A percentile compares a stretch with the other conserved stretches of the same genome.
Conservation (phyloP, 192 early-diverging fungal genomes). For the Coemansia sp. region DNA sequence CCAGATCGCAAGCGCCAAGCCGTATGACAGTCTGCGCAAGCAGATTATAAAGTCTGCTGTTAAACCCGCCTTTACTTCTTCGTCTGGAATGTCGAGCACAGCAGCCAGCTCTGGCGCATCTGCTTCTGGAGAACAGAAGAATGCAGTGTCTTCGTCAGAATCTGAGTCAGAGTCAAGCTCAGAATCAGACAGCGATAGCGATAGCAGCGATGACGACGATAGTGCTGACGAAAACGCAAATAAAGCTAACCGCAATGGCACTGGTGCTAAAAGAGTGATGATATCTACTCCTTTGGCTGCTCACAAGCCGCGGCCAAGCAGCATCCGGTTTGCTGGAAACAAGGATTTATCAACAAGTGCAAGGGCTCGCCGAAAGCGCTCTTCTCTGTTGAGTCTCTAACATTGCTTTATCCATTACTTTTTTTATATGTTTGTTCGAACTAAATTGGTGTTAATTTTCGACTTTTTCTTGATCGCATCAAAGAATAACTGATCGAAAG, state of each 20-base stretch:
- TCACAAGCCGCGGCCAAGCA: background rate
- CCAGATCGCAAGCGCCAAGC: slow-evolving; percentile 41
- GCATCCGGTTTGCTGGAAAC: slow-evolving; percentile 47
- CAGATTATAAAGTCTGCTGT: slow-evolving; percentile 29
- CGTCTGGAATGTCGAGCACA: background rate
- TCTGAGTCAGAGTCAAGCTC: slow-evolving; percentile 7
- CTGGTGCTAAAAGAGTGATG: background rate
- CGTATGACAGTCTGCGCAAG: slow-evolving; percentile 48
- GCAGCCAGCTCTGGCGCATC: background rate
- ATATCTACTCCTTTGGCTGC: background rate
- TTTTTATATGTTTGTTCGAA: background rate
- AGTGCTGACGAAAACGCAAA: background rate
- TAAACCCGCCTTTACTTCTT: slow-evolving; percentile 1
- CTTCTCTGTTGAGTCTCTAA: slow-evolving; percentile 9
- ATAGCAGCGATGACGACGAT: background rate
- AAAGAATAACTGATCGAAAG: no score
- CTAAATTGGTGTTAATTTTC: no score
- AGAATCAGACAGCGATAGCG: slow-evolving; percentile 2
- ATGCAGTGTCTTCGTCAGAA: slow-evolving; percentile 3
- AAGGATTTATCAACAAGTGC: slow-evolving; percentile 27
- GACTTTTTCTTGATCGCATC: no score
- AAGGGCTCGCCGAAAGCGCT: slow-evolving; percentile 36
- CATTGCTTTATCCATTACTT: background rate
- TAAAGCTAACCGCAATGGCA: background rate
- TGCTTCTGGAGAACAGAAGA: background rate